Evolutionary conservation across 805 yeast species (phyloP), one percentile per base, ranked within the genome.

Genomic region (Saturnispora ahearnii): DNA sequence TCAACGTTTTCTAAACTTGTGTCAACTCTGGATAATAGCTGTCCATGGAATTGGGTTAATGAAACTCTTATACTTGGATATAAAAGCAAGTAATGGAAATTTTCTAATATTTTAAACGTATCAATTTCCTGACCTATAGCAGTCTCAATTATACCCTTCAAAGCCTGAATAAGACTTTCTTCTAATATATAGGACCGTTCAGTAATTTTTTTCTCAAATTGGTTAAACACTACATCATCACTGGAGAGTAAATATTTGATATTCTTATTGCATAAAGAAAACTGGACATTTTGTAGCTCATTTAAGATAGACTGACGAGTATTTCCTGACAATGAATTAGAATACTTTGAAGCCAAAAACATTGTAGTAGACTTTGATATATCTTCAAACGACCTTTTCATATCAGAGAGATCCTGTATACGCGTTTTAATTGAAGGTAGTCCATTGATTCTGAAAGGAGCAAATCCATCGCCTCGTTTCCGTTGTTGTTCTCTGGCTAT

Each of bases 401-500:
- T 26, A 2, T 40, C 41, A 28, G 41, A 32, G 1, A 53, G 26
- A 24, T 41, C 34, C 3, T 15, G 11, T 8, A 53, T 5, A 5
- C 15, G 9, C 24, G 24, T 34, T 29, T 45, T 41, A 2, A 54
- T 15, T 22, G 22, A 15, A 7, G 55, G 57, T 2, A 73, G 66
- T 8, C 79, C 73, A n/a, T 68, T 69, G 9, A 88, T 70, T 51
- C 81, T 77, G 21, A 87, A 77, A 22, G 82, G 75, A 12, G 83
- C 73, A 59, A 84, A 83, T 52, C 79, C 81, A 49, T 85, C 91
- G 8, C 80, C 78, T 41, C 93, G 67, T 57, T 81, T 85, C 54
- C 96, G 71, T 38, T 86, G 70, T 3, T 85, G 64, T 52, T 90
- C 96, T 50, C 97, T 74, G 0, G 87, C 77, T 41, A 84, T 60